phyloP scores from a whole-genome alignment of 768 basidiomycete genomes.

The Leccinum barrowsii region DNA sequence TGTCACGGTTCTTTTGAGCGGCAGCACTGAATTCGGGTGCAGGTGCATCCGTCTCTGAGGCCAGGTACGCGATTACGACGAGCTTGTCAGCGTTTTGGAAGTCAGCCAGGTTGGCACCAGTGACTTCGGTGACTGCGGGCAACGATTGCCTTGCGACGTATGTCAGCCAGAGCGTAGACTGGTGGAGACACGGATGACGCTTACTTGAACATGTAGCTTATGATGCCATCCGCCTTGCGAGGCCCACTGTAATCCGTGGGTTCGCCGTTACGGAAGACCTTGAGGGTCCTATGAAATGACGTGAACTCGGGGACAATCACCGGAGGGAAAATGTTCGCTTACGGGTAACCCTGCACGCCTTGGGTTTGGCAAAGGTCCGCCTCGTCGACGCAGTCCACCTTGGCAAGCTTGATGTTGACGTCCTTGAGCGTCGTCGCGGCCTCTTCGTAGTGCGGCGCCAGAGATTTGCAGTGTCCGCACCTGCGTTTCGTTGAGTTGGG shows the following conservation, averaged over 20 bases:
- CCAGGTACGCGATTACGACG: constrained; percentile 82
- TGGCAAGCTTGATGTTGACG: constrained; percentile 85
- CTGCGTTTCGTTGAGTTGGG: constrained; percentile 32
- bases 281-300: constrained; percentile 55
- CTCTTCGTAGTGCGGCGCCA: constrained; percentile 91
- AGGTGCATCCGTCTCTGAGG: constrained; percentile 67
- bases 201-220: constrained; percentile 95
- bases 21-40: constrained; percentile 71
- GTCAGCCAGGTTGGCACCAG: constrained; percentile 69
- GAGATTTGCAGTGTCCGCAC: constrained; percentile 95
- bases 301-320: not conserved
- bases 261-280: constrained; percentile 87
- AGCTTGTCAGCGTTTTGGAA: constrained; percentile 89
- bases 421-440: constrained; percentile 92
- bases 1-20: constrained; percentile 88
- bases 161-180: constrained; percentile 3
- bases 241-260: constrained; percentile 81
- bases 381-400: constrained; percentile 96
- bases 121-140: constrained; percentile 87
- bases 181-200: constrained; percentile 20
- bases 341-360: constrained; percentile 95
- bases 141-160: constrained; percentile 68
- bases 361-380: constrained; percentile 86
- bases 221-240: constrained; percentile 92
- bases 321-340: constrained; percentile 29